Evolutionary conservation across 2,329 filamentous ascomycete genomes (phyloP), one percentile per base, ranked within the genome.

Genomic region (Coniochaeta hoffmannii): DNA sequence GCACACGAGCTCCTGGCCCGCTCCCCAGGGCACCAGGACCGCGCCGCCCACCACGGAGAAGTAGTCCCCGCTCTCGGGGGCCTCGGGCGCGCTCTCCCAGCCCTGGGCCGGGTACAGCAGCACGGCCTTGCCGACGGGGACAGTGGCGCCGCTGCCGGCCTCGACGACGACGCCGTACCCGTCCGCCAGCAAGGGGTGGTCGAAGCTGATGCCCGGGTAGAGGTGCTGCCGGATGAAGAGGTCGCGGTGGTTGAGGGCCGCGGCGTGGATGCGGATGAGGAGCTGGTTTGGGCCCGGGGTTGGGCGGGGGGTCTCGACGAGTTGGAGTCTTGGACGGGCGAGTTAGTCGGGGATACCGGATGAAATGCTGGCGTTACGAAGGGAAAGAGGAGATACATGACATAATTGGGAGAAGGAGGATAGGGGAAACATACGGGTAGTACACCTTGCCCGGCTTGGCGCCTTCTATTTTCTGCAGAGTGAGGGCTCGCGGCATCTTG

Each of bases 191-290:
- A 97, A 75, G 1, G 93, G 90, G 6, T 85, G 77, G 57, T 82
- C 79, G 70, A 96, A 96, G 12, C 88, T 87, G 54, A 90, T 87
- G 63, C 83, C 87, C 0, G 93, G 93, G 76, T 97, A 97, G 38
- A 96, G 83, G 66, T 92, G 87, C 70, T 94, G 91, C 55, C 93
- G 89, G 71, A 96, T 88, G 75, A 97, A 97, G 63, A 96, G 83
- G 71, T 97, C 94, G 64, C 92, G 88, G 75, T 97, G 94, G 76
- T 97, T 97, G 53, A 97, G 84, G 14, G 93, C 88, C 1, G 87
- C 89, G 53, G 91, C 89, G 34, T 82, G 80, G 66, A 97, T 76
- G 65, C 83, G 84, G 59, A 97, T 76, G 7, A 95, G 77, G 61
- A 96, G 76, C 69, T 97, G 80, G 59, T 77, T 77, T 15, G 81